A percentile compares a stretch with the other conserved stretches of the same genome.
Evolutionary conservation across 176 grass and related monocot genomes (phyloP).

Genomic region (Luzula sylvatica): DNA sequence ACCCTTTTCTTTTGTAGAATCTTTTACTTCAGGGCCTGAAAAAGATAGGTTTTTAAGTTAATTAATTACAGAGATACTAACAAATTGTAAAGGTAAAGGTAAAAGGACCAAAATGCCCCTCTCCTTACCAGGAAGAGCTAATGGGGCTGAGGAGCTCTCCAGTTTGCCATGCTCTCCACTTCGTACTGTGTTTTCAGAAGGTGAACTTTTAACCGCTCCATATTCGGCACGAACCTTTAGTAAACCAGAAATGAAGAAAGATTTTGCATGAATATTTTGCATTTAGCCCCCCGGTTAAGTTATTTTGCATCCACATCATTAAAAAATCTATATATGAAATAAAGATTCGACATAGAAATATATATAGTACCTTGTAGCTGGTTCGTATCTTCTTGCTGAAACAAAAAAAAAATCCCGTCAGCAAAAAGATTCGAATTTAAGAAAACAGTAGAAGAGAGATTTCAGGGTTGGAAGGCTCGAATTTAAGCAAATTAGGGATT

Average conservation of each 20-base stretch:
- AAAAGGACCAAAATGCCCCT: neutral
- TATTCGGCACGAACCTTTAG: slow-evolving; percentile 64
- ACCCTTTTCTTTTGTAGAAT: slow-evolving; percentile 34
- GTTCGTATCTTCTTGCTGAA: slow-evolving; percentile 70
- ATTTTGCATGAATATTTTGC: no score
- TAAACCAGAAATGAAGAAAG: neutral
- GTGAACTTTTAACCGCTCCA: slow-evolving; percentile 42
- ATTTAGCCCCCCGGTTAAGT: no score
- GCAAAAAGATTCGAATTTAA: neutral
- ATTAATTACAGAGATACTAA: slow-evolving; percentile 13
- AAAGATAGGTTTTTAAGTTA: slow-evolving; percentile 19
- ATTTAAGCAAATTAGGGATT: no score
- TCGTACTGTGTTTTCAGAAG: slow-evolving; percentile 29
- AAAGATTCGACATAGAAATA: slow-evolving; percentile 7
- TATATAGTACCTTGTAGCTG: slow-evolving; percentile 48
- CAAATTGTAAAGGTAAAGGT: neutral
- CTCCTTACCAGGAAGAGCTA: slow-evolving; percentile 51
- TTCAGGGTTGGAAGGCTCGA: neutral
- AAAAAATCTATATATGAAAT: no score
- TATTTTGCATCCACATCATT: no score
- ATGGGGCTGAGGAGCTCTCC: slow-evolving; percentile 16
- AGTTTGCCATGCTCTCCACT: slow-evolving; percentile 16
- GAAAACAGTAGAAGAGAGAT: slow-evolving; percentile 1
- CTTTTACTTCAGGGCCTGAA: slow-evolving; percentile 42
- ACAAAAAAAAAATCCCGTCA: neutral